These are phyloP conservation scores for Huntiella decipiens DNA, from an alignment of 2,329 filamentous ascomycete species.

Conservation along the genomic window DNA sequence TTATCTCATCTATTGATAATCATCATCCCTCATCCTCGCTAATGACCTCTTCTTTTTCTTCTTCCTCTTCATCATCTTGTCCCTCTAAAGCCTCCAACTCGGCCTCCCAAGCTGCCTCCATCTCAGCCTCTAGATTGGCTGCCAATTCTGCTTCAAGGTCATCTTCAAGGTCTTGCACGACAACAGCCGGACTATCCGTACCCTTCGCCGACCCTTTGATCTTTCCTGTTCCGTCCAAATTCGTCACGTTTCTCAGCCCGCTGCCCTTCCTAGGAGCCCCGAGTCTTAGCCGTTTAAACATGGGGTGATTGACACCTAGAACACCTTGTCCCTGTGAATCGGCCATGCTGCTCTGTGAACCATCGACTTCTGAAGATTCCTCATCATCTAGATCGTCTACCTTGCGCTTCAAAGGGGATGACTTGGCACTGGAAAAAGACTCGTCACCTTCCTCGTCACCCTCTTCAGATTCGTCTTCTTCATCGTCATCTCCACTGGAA, in stretches of 20 bases:
- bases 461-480: conserved; percentile 13
- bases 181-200: conserved; percentile 17
- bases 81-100: background rate
- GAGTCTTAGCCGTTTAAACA: conserved; percentile 9
- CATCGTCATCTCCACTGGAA: conserved; percentile 21
- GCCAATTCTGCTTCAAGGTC: conserved; percentile 45
- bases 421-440: background rate
- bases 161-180: conserved; percentile 20
- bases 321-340: conserved; percentile 25
- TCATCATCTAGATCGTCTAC: conserved; percentile 1
- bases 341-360: conserved; percentile 12
- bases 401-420: conserved; percentile 12
- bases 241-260: conserved; percentile 13
- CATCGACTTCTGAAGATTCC: conserved; percentile 6
- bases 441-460: conserved; percentile 12
- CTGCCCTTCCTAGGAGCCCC: conserved; percentile 18
- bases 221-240: conserved; percentile 19
- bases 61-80: background rate
- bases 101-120: background rate
- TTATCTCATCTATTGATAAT: background rate
- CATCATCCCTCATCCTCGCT: background rate
- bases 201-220: conserved; percentile 21
- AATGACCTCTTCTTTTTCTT: background rate
- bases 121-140: conserved; percentile 33
- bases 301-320: conserved; percentile 6